phyloP scores from a whole-genome alignment of 441 rosid species.

The Erodium texanum region DNA sequence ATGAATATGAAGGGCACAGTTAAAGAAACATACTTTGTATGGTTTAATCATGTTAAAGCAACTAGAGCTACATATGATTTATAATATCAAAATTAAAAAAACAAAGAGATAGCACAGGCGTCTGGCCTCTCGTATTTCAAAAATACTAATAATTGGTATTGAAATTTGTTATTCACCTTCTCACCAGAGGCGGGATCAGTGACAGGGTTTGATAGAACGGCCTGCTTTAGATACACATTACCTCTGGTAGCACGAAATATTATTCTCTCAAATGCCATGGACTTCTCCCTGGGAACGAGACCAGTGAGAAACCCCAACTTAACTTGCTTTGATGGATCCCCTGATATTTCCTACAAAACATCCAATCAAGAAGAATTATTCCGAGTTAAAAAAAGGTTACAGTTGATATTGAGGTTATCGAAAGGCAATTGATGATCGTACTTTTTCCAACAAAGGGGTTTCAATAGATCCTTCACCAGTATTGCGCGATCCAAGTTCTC shows the following conservation, averaged over 20 bases:
- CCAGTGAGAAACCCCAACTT: constrained; percentile 79
- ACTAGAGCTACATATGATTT: constrained; percentile 4
- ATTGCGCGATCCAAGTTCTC: constrained; percentile 51
- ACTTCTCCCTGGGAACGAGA: constrained; percentile 72
- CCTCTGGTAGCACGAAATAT: constrained; percentile 95
- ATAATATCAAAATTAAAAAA: neutral
- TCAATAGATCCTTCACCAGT: constrained; percentile 54
- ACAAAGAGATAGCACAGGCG: neutral
- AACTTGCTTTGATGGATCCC: constrained; percentile 76
- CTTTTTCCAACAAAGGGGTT: constrained; percentile 64
- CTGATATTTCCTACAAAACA: constrained; percentile 44
- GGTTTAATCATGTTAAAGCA: neutral
- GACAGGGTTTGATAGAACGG: constrained; percentile 57
- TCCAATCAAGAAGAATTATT: constrained; percentile 5
- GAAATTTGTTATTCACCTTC: constrained; percentile 38
- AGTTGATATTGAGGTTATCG: neutral
- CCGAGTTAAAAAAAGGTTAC: neutral
- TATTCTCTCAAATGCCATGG: constrained; percentile 84
- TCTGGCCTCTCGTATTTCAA: constrained; percentile 3
- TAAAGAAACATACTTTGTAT: constrained; percentile 1
- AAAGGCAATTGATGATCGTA: constrained; percentile 15
- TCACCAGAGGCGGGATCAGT: constrained; percentile 79
- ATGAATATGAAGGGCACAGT: neutral
- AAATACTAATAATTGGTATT: neutral
- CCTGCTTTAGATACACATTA: constrained; percentile 65